Evolutionary conservation across 2,329 filamentous ascomycete species (phyloP).

Genomic region (Immersiporthe knoxdaviesiana): DNA sequence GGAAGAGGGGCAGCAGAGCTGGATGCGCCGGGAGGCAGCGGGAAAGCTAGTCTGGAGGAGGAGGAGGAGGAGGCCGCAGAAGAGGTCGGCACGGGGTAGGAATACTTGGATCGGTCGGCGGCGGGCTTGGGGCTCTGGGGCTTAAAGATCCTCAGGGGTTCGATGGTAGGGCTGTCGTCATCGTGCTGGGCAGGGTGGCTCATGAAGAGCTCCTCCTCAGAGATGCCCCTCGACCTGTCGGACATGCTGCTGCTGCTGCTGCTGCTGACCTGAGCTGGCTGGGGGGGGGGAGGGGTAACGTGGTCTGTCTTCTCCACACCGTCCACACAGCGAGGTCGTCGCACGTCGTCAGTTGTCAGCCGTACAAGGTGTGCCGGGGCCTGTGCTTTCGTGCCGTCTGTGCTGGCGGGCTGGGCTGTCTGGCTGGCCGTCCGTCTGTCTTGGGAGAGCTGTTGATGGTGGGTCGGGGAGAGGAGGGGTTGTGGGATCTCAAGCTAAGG

Average conservation of each 20-base stretch:
- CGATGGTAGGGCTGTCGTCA: constrained; percentile 76
- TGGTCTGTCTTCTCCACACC: constrained; percentile 26
- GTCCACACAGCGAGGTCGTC: constrained; percentile 11
- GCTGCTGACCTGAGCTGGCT: no score
- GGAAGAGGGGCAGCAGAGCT: constrained; percentile 70
- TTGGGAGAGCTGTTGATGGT: constrained; percentile 22
- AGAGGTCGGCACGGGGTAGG: constrained; percentile 46
- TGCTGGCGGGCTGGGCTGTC: not conserved
- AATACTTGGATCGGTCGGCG: constrained; percentile 56
- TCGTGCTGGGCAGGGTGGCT: constrained; percentile 53
- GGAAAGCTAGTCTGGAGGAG: constrained; percentile 60
- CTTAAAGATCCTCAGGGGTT: constrained; percentile 84
- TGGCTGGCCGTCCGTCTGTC: not conserved
- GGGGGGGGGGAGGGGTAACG: not conserved
- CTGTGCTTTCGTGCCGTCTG: constrained; percentile 8
- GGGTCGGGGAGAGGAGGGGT: constrained; percentile 19
- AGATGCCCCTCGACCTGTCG: constrained; percentile 64
- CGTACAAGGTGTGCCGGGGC: not conserved
- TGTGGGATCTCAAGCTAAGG: constrained; percentile 22
- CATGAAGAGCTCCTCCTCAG: constrained; percentile 85
- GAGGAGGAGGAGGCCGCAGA: constrained; percentile 46
- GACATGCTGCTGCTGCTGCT: constrained; percentile 43
- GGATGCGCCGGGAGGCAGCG: constrained; percentile 68
- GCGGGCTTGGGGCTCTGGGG: constrained; percentile 66
- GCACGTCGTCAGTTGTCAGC: not conserved